A percentile compares a stretch with the other conserved stretches of the same genome.
Evolutionary conservation across 192 early-diverging fungal species (phyloP).

Genomic region (Thoreauomyces humboldtii): DNA sequence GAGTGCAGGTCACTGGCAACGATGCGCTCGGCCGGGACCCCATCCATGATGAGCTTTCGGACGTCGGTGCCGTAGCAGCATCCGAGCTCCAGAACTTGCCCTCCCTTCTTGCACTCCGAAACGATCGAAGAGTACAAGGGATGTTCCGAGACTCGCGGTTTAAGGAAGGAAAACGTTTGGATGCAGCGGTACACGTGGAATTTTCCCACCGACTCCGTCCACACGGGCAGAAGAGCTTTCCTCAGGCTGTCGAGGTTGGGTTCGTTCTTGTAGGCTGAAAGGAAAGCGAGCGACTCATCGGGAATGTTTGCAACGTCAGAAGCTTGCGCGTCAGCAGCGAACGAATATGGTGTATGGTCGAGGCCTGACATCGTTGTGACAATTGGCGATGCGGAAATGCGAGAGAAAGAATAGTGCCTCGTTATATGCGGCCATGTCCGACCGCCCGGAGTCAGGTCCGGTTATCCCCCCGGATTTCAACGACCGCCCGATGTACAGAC

Average conservation of each 20-base stretch:
- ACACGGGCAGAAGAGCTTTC: not conserved
- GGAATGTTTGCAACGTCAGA: not conserved
- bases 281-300: not conserved
- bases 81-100: conserved; percentile 26
- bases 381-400: too few species aligned
- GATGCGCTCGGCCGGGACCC: conserved; percentile 1
- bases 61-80: conserved; percentile 41
- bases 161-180: conserved; percentile 12
- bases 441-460: too few species aligned
- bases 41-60: conserved; percentile 25
- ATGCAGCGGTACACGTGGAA: conserved; percentile 33
- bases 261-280: not conserved
- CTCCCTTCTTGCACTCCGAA: not conserved
- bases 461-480: too few species aligned
- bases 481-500: too few species aligned
- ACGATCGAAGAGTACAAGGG: conserved; percentile 5
- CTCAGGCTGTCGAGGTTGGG: not conserved
- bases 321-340: not conserved
- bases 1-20: conserved; percentile 20
- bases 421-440: too few species aligned
- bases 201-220: not conserved
- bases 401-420: too few species aligned
- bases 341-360: not conserved
- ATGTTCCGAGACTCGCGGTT: conserved; percentile 12
- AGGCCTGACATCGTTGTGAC: not conserved